phyloP scores from a whole-genome alignment of 306 rosid genomes.

The Acacia melanoxylon region DNA sequence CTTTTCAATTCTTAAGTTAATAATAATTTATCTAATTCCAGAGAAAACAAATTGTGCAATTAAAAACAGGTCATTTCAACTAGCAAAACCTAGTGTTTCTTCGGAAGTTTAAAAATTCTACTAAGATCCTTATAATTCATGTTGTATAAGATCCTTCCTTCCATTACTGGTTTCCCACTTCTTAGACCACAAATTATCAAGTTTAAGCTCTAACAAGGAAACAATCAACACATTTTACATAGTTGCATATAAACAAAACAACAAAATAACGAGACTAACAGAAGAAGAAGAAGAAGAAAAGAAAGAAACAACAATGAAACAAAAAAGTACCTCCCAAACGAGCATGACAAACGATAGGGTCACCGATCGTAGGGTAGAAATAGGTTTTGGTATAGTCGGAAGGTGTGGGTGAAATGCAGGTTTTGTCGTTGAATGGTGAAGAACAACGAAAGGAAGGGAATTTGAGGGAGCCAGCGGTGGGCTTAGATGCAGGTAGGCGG shows the following conservation, averaged over 20 bases:
- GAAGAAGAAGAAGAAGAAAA: background rate
- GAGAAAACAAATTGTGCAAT: background rate
- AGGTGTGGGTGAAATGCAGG: constrained; percentile 46
- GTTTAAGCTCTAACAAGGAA: background rate
- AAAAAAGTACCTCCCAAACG: constrained; percentile 69
- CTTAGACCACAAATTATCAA: background rate
- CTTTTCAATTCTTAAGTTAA: background rate
- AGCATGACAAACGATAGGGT: constrained; percentile 67
- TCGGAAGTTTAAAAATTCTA: background rate
- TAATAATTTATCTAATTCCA: background rate
- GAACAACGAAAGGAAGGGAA: constrained; percentile 49
- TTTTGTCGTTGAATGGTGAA: constrained; percentile 29
- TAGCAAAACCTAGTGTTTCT: background rate
- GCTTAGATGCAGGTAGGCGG: constrained; percentile 21
- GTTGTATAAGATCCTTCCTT: background rate
- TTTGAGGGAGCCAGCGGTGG: constrained; percentile 3
- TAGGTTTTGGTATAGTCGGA: constrained; percentile 82
- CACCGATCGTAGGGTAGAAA: constrained; percentile 56
- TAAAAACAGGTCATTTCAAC: background rate
- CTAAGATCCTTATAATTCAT: no score
- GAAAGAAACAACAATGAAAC: background rate
- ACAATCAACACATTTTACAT: background rate
- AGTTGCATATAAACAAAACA: background rate
- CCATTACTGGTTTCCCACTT: background rate
- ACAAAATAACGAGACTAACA: background rate